phyloP scores from a whole-genome alignment of 2,329 filamentous ascomycete genomes.

The Cordyceps tenuipes region DNA sequence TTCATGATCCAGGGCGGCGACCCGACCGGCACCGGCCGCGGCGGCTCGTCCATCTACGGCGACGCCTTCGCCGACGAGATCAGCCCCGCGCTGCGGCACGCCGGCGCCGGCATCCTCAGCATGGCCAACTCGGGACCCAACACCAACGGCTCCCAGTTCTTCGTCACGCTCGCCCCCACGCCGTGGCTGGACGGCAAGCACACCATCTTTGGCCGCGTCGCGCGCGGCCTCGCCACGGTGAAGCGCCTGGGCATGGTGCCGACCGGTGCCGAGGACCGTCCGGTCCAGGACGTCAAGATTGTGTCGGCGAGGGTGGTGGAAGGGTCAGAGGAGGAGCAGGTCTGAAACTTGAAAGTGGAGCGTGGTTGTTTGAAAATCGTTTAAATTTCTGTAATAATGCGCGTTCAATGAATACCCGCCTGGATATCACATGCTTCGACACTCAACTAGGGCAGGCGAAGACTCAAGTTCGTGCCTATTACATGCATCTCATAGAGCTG shows the following conservation, averaged over 20 bases:
- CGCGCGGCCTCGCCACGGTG: constrained; percentile 72
- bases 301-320: constrained; percentile 63
- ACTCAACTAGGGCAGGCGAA: too few species aligned
- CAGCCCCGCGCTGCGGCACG: constrained; percentile 68
- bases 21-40: constrained; percentile 85
- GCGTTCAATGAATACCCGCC: too few species aligned
- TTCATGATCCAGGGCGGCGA: constrained; percentile 98
- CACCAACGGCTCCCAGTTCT: constrained; percentile 94
- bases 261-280: constrained; percentile 73
- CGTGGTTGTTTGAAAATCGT: too few species aligned
- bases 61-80: constrained; percentile 95
- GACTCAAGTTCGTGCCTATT: not conserved
- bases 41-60: constrained; percentile 83
- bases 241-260: constrained; percentile 82
- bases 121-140: constrained; percentile 95
- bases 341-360: not conserved
- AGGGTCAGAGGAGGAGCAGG: constrained; percentile 21
- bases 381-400: too few species aligned
- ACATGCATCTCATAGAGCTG: not conserved
- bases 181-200: constrained; percentile 97
- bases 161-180: constrained; percentile 86
- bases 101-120: constrained; percentile 82
- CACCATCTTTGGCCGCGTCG: constrained; percentile 90
- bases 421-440: not conserved
- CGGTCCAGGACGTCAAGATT: constrained; percentile 75